Evolutionary conservation across 1,284 basidiomycete genomes (phyloP), one percentile per base, ranked within the genome.

Genomic region (Cutaneotrichosporon curvatum): DNA sequence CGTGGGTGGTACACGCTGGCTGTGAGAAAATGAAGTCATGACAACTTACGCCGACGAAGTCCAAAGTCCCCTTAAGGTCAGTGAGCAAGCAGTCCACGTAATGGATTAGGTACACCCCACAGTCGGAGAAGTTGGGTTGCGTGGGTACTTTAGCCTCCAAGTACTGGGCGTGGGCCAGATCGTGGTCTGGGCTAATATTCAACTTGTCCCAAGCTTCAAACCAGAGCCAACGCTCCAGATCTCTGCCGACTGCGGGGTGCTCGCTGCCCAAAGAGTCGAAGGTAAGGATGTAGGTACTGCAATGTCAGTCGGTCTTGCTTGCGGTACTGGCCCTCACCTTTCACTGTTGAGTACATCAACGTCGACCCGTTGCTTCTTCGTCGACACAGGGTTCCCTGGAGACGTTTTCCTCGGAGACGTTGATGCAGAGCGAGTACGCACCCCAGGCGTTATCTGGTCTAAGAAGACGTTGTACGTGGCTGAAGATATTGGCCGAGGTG

Each of bases 131-230:
- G 58, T 79, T 78, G 16, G 60, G 61, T 50, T 79, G 77, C 12
- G 56, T 56, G 0, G 75, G 76, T 1, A 72, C 72, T 25, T 45
- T 57, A 25, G 53, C 64, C 16, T 63, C 61, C 21, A 53, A 18
- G 38, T 67, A 65, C 7, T 37, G 10, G 0, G 67, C 62, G 16
- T 74, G 75, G 2, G 76, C 74, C 23, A 76, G 61, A 1, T 75
- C 61, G 6, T 45, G 31, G 6, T 57, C 40, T 28, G 12, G 25
- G 8, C 12, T 12, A 6, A 77, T 60, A 2, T 70, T 67, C 48
- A 78, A 78, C 73, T 92, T 95, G 66, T 90, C 83, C 49, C 75
- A 72, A 0, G 91, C 91, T 66, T 98, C 94, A 54, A 76, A 73
- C 33, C 73, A 71, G 8, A 97, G 78, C 67, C 94, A 98, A 20